A percentile compares a stretch with the other conserved stretches of the same genome.
Conservation (phyloP, 192 early-diverging fungal species). For the Pilobolus umbonatus region DNA sequence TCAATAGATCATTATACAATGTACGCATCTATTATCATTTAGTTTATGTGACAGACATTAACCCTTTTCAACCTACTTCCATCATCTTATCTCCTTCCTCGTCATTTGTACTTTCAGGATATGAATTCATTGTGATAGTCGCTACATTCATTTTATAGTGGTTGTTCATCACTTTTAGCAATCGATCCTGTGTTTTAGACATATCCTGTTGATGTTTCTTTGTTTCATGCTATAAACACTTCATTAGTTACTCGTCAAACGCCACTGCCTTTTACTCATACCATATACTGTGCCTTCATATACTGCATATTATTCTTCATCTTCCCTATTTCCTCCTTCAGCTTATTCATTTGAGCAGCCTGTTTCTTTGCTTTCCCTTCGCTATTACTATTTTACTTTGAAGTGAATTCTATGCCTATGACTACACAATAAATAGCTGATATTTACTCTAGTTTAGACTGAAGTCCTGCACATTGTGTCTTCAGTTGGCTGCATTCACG, state of each 20-base stretch:
- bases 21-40: background rate
- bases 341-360: constrained; percentile 26
- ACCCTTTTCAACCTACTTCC: background rate
- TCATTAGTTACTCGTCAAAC: background rate
- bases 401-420: background rate
- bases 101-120: constrained; percentile 7
- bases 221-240: constrained; percentile 38
- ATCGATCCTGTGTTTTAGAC: constrained; percentile 38
- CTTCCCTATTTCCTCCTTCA: constrained; percentile 45
- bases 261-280: constrained; percentile 15
- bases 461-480: background rate
- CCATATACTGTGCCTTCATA: constrained; percentile 46
- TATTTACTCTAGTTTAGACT: constrained; percentile 6
- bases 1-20: background rate
- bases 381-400: background rate
- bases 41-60: background rate
- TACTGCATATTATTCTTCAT: constrained; percentile 45
- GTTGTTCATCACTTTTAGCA: constrained; percentile 38
- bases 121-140: constrained; percentile 13
- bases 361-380: constrained; percentile 10
- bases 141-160: constrained; percentile 13
- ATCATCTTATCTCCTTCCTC: background rate
- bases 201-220: constrained; percentile 43
- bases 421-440: background rate
- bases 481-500: background rate